These are phyloP conservation scores for Uronychia setigera DNA, from an alignment of 73 alveolate species.

Conservation along the genomic window DNA sequence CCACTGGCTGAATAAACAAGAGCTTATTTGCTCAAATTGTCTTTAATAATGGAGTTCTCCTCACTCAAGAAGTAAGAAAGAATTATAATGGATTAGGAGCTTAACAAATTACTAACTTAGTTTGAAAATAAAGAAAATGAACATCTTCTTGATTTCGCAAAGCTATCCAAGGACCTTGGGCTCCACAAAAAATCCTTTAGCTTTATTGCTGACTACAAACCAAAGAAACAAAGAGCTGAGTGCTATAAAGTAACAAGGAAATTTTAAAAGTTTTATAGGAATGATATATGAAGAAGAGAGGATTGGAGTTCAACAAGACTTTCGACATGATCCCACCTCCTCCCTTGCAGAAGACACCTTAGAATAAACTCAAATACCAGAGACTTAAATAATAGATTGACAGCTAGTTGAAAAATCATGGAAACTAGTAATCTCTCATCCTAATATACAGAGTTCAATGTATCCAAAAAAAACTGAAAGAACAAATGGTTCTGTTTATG, in stretches of 20 bases:
- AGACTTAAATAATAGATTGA: background rate
- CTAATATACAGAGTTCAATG: background rate
- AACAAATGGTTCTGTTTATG: background rate
- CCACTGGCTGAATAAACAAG: too few relatives aligned
- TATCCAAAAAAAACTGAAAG: background rate
- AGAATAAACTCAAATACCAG: background rate
- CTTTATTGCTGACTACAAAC: slow-evolving; percentile 2
- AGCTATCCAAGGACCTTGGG: slow-evolving; percentile 1
- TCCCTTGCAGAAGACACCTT: background rate
- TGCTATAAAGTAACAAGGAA: background rate
- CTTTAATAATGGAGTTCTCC: background rate
- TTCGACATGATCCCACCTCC: too few relatives aligned
- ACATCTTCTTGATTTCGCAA: background rate
- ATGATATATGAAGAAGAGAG: background rate
- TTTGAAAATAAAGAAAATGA: background rate
- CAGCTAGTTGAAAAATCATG: background rate
- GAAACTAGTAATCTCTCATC: background rate
- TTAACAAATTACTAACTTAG: background rate
- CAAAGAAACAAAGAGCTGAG: too few relatives aligned
- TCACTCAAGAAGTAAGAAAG: background rate
- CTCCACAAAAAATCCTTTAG: slow-evolving; percentile 12
- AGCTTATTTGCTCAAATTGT: background rate
- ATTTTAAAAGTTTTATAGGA: background rate
- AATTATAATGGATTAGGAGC: background rate
- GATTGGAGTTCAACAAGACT: background rate